Base-by-base conservation (phyloP, 306 rosid species). In the Lathyrus tuberosus region DNA sequence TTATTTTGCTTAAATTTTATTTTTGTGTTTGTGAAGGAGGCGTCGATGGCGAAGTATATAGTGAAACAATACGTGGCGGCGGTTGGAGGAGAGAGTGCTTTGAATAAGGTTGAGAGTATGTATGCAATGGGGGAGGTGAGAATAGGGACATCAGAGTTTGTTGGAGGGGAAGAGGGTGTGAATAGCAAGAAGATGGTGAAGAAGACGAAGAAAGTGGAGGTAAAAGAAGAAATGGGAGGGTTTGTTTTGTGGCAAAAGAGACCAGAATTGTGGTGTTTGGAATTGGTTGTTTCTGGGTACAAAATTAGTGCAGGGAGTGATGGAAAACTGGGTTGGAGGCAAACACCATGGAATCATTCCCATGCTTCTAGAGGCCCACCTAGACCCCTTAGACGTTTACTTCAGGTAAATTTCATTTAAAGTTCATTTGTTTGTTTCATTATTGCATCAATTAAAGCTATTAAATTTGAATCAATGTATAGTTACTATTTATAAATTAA, bases 301-400 rank as follows among this genome's bases (percentile, higher is more conserved):
- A 95, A 95, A 67, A 91, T 95, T 48, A 95, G 89, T 70, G 99
- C 96, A 2, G 99, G 99, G 2, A 88, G 97, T 72, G 96, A 95
- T 43, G 97, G 99, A 0, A 91, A 87, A 46, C 81, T 95, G 47
- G 92, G 95, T 0, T 95, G 99, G 99, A 84, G 97, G 30, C 99
- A 91, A 71, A 95, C 99, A 22, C 97, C 99, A 3, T 95, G 97
- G 97, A 97, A 95, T 77, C 96, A 95, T 70, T 87, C 99, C 38
- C 99, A 95, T 69, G 99, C 99, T 71, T 95, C 97, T 43, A 84
- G 95, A 1, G 99, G 99, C 69, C 96, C 97, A 28, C 99, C 96
- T 17, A 85, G 96, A 18, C 99, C 99, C 16, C 91, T 95, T 6
- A 44, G 96, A 42, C 95, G 99, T 10, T 88, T 94, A 59, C 60